A percentile compares a stretch with the other conserved stretches of the same genome.
These are phyloP conservation scores for Blastobotrys terrestris DNA, from an alignment of 805 yeast species.

Conservation along the genomic window DNA sequence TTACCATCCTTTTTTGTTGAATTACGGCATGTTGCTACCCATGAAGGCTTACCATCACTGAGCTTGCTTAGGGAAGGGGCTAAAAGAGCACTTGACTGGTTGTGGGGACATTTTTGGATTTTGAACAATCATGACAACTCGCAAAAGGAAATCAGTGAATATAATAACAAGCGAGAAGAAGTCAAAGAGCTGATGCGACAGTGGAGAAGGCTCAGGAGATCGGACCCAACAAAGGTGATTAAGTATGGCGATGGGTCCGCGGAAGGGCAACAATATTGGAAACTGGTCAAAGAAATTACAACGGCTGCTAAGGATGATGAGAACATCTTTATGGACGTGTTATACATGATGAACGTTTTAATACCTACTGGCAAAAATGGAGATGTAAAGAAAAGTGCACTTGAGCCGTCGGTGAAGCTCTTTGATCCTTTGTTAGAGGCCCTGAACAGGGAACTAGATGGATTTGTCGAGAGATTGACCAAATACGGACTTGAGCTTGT, in stretches of 20 bases:
- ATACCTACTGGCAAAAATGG: constrained; percentile 21
- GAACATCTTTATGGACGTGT: constrained; percentile 23
- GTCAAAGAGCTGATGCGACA: constrained; percentile 38
- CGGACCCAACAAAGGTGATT: constrained; percentile 35
- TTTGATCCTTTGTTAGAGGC: constrained; percentile 16
- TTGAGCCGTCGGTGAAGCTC: constrained; percentile 8
- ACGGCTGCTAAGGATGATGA: constrained; percentile 14
- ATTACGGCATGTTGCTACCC: constrained; percentile 84
- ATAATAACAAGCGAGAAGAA: constrained; percentile 10
- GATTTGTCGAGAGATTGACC: constrained; percentile 10
- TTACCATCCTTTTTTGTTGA: constrained; percentile 85
- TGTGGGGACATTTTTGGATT: constrained; percentile 67
- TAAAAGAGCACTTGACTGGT: constrained; percentile 65
- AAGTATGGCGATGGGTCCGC: constrained; percentile 41
- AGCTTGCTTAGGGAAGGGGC: constrained; percentile 59
- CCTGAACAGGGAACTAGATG: constrained; percentile 9
- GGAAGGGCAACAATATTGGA: constrained; percentile 40
- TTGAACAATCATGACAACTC: constrained; percentile 10
- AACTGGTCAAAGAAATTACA: constrained; percentile 28
- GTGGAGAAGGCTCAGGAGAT: constrained; percentile 46
- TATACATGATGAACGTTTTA: constrained; percentile 32
- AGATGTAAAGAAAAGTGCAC: constrained; percentile 3
- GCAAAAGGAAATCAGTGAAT: constrained; percentile 16
- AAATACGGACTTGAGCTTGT: constrained; percentile 7
- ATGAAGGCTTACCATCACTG: constrained; percentile 71